Evolutionary conservation across 352 stramenopile genomes (phyloP).

Genomic region (Pythium inflatum): DNA sequence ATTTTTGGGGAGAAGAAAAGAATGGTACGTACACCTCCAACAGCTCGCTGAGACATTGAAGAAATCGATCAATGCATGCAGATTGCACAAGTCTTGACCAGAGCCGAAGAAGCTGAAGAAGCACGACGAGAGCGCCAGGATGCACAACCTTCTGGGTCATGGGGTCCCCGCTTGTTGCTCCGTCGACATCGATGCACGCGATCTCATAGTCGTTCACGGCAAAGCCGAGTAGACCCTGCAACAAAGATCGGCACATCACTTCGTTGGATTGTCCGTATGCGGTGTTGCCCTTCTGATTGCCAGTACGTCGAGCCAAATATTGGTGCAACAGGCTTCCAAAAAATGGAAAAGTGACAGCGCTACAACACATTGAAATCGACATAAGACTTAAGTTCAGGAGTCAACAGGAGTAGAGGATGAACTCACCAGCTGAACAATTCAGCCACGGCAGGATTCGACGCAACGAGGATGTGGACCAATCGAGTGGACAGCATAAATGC

Average conservation of each 20-base stretch:
- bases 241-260: neutral
- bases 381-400: too few species aligned
- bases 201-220: slow-evolving; percentile 20
- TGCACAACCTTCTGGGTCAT: slow-evolving; percentile 12
- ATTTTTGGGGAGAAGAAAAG: neutral
- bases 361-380: slow-evolving; percentile 4
- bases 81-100: slow-evolving; percentile 17
- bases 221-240: slow-evolving; percentile 16
- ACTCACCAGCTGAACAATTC: slow-evolving; percentile 34
- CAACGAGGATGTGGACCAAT: slow-evolving; percentile 31
- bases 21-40: slow-evolving; percentile 15
- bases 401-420: too few species aligned
- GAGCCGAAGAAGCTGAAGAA: slow-evolving; percentile 30
- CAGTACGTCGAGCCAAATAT: slow-evolving; percentile 1
- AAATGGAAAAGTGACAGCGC: slow-evolving; percentile 35
- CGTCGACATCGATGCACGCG: neutral
- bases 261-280: neutral
- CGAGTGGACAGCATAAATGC: slow-evolving; percentile 21
- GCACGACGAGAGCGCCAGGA: slow-evolving; percentile 20
- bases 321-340: slow-evolving; percentile 38
- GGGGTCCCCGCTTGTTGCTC: neutral
- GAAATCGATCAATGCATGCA: slow-evolving; percentile 10
- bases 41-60: slow-evolving; percentile 2
- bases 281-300: neutral
- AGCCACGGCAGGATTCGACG: slow-evolving; percentile 12